Evolutionary conservation across 176 grass and related monocot species (phyloP), one percentile per base, ranked within the genome.

Genomic region (Aegilops umbellulata): DNA sequence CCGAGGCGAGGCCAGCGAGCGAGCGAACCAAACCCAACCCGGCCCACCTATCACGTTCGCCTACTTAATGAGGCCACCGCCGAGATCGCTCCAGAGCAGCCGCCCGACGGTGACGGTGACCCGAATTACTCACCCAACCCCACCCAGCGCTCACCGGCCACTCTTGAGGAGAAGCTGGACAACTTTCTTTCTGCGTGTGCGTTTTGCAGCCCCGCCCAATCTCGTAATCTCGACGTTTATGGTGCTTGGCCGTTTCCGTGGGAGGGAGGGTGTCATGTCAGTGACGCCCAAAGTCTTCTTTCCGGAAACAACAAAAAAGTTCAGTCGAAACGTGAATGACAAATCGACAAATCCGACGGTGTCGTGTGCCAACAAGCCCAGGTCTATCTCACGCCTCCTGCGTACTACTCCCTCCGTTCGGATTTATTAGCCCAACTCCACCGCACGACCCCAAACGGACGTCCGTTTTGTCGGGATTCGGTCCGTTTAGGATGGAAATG

Each of bases 11-110:
- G 7, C 31, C 30, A 32, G 5, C 23, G 20, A 46, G 10, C 69
- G 22, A 47, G 44, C 49, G 16, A 7, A 89, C 70, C 83, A 51
- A 82, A 78, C 73, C 79, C 6, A 65, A 57, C 83, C 79, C 6
- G 42, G 44, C 65, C 39, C 58, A 15, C 27, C 32, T 64, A 12
- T 60, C 30, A 53, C 49, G 60, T 4, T 4, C n/a, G 12, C 16
- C 34, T 31, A 79, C 35, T 68, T 76, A 90, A 68, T 90, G 60
- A 30, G 64, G 12, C 79, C 74, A 63, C 32, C 84, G 84, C 74
- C 80, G 26, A 83, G 80, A 74, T 86, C 13, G 19, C 65, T 63
- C 25, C 1, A 53, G 5, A 74, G 70, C 38, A 6, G 70, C 70
- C 13, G 2, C 77, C 25, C 17, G 61, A 76, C 23, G 60, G 69